A percentile compares a stretch with the other conserved stretches of the same genome.
Evolutionary conservation across 2,329 filamentous ascomycete species (phyloP).

Genomic region (Keithomyces neogunnii): DNA sequence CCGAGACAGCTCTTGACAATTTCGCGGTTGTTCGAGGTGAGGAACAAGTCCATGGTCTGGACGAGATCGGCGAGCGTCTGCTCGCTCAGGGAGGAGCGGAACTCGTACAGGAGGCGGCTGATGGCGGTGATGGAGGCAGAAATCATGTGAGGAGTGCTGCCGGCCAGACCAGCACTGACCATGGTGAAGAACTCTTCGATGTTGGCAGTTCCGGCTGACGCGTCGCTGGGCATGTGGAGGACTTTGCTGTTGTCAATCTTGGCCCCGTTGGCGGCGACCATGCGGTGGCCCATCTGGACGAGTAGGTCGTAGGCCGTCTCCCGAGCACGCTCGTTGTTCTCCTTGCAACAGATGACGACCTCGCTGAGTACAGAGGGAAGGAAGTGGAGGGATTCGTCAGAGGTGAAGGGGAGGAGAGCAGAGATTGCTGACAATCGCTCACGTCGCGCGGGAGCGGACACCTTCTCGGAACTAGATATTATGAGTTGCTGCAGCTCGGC

Average conservation of each 20-base stretch:
- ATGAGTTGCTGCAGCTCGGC: slow-evolving; percentile 75
- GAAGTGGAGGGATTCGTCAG: slow-evolving; percentile 75
- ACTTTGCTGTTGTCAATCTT: slow-evolving; percentile 80
- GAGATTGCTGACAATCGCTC: slow-evolving; percentile 79
- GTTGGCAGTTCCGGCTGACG: slow-evolving; percentile 67
- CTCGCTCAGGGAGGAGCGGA: slow-evolving; percentile 60
- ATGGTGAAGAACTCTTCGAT: slow-evolving; percentile 97
- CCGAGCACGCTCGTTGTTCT: slow-evolving; percentile 91
- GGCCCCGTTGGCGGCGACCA: slow-evolving; percentile 57
- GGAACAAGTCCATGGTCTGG: slow-evolving; percentile 90
- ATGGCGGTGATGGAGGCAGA: slow-evolving; percentile 94
- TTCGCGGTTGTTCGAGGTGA: slow-evolving; percentile 93
- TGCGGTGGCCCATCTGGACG: slow-evolving; percentile 78
- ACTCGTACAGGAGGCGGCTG: slow-evolving; percentile 88
- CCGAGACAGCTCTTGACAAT: slow-evolving; percentile 92
- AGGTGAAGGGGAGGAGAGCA: slow-evolving; percentile 71
- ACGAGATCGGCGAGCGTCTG: slow-evolving; percentile 76
- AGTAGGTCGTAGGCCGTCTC: slow-evolving; percentile 85
- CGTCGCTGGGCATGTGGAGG: slow-evolving; percentile 74
- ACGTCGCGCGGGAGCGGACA: slow-evolving; percentile 74
- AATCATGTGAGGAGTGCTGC: slow-evolving; percentile 92
- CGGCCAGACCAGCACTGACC: slow-evolving; percentile 91
- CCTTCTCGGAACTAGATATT: slow-evolving; percentile 71
- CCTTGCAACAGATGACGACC: slow-evolving; percentile 93
- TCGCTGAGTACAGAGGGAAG: slow-evolving; percentile 87